Evolutionary conservation across 331 rosid species (phyloP).

Genomic region (Erythrophleum ivorense): DNA sequence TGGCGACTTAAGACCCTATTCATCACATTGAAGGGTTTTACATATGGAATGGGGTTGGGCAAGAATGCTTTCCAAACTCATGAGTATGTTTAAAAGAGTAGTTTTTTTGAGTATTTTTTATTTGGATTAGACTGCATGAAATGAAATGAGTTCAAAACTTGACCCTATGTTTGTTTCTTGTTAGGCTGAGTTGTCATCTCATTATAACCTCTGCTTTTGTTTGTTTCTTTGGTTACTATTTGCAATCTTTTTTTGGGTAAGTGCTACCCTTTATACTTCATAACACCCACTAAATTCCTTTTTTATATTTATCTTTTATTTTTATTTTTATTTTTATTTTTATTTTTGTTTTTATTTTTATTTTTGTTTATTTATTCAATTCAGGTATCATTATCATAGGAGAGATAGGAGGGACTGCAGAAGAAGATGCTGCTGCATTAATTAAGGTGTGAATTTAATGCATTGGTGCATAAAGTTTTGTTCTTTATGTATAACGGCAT

Average conservation of each 20-base stretch:
- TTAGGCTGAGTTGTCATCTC: not conserved
- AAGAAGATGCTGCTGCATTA: constrained; percentile 99
- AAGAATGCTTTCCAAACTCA: not conserved
- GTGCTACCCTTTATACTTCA: not conserved
- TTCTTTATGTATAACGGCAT: not conserved
- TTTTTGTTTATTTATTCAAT: not conserved
- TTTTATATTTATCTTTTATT: not conserved
- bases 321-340: not conserved
- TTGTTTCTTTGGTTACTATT: not conserved
- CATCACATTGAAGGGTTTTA: not conserved
- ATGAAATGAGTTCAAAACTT: not conserved
- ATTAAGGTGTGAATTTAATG: constrained; percentile 70
- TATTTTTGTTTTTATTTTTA: too few species aligned
- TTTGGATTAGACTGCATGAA: not conserved
- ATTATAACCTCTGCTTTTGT: not conserved
- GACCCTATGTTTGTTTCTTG: not conserved
- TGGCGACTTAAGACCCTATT: not conserved
- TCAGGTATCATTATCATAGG: constrained; percentile 92
- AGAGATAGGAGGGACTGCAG: constrained; percentile 99
- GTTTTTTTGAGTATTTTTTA: not conserved
- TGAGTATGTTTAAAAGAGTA: not conserved
- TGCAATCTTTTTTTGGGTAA: not conserved
- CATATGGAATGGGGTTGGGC: not conserved
- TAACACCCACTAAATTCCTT: not conserved
- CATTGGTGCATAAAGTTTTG: constrained; percentile 11